These are phyloP conservation scores for Pulveroboletus ravenelii DNA, from an alignment of 768 basidiomycete species.

Conservation along the genomic window DNA sequence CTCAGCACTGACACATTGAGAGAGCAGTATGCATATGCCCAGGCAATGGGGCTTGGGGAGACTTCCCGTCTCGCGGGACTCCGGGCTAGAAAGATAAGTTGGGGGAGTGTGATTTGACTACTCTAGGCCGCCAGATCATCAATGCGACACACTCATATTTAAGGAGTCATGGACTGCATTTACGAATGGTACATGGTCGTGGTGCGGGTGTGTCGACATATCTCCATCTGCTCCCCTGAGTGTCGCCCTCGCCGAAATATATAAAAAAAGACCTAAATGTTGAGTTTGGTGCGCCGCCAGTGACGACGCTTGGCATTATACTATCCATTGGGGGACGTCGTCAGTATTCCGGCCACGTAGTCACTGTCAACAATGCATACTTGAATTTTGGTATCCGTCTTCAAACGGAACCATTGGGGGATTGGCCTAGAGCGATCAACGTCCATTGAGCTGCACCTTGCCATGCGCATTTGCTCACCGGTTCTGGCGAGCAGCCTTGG, in stretches of 20 bases:
- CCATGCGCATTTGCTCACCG: conserved; percentile 47
- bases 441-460: neutral
- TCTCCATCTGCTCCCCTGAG: conserved; percentile 13
- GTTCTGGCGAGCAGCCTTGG: conserved; percentile 95
- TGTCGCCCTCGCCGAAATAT: conserved; percentile 2
- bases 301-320: conserved; percentile 97
- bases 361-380: conserved; percentile 35
- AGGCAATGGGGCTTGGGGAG: no score
- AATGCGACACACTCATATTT: no score
- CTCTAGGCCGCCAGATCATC: no score
- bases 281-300: conserved; percentile 99
- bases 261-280: conserved; percentile 56
- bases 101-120: no score
- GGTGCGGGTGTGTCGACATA: conserved; percentile 13
- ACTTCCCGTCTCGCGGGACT: no score
- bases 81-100: no score
- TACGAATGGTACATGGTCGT: conserved; percentile 27
- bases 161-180: conserved; percentile 16
- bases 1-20: no score
- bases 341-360: neutral
- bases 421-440: conserved; percentile 61
- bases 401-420: conserved; percentile 98
- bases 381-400: conserved; percentile 93
- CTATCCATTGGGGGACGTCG: conserved; percentile 31
- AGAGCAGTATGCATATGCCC: no score